phyloP scores from a whole-genome alignment of 345 rosid genomes.

The Eucalyptus regnans region DNA sequence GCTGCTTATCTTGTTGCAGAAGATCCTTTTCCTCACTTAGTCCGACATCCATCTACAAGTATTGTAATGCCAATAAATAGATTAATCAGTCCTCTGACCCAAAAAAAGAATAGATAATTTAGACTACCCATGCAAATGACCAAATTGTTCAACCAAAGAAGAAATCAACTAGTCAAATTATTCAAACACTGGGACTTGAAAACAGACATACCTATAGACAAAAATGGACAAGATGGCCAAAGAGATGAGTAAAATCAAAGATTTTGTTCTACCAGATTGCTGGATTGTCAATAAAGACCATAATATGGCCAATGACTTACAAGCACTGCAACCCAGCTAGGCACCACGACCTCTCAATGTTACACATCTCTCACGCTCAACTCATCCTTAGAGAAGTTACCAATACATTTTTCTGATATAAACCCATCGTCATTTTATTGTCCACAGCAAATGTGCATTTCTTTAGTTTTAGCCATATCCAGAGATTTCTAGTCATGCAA shows the following conservation, averaged over 20 bases:
- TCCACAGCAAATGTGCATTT: background rate
- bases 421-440: background rate
- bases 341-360: background rate
- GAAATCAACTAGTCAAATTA: background rate
- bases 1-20: background rate
- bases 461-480: background rate
- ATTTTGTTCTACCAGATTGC: background rate
- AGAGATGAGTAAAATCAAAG: background rate
- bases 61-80: background rate
- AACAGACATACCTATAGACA: background rate
- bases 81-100: background rate
- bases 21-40: background rate
- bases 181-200: background rate
- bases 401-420: background rate
- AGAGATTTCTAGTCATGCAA: background rate
- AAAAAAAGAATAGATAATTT: background rate
- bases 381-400: background rate
- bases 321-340: background rate
- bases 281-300: background rate
- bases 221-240: background rate
- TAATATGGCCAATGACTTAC: background rate
- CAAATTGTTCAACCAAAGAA: background rate
- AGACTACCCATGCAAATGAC: background rate
- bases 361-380: background rate
- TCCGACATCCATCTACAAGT: background rate